A percentile compares a stretch with the other conserved stretches of the same genome.
Conservation (phyloP, 768 basidiomycete genomes). For the Leccinum broughii region DNA sequence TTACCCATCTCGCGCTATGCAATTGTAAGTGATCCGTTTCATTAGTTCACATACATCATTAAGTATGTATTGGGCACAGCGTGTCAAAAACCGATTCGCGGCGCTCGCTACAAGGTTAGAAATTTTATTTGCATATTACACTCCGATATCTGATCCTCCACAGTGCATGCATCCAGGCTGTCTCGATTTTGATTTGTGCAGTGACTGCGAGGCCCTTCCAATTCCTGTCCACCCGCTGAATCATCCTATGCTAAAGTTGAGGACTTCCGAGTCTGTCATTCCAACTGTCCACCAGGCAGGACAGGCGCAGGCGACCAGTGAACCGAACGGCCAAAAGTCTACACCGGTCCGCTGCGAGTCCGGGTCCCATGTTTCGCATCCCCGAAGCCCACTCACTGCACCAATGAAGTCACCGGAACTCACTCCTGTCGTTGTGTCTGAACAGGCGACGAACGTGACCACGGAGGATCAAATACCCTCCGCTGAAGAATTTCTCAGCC, state of each 20-base stretch:
- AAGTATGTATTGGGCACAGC: conserved; percentile 16
- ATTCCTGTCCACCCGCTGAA: conserved; percentile 69
- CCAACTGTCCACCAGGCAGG: conserved; percentile 34
- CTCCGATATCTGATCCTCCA: conserved; percentile 4
- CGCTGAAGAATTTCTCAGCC: conserved; percentile 28
- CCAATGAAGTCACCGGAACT: not conserved
- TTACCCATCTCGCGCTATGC: conserved; percentile 59
- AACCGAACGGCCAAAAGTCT: not conserved
- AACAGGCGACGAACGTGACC: not conserved
- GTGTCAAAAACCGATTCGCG: conserved; percentile 55
- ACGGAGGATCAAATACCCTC: conserved; percentile 3
- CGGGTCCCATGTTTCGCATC: not conserved
- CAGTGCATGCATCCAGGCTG: conserved; percentile 82
- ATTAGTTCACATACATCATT: not conserved
- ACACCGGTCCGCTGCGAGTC: not conserved
- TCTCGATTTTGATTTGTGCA: conserved; percentile 80
- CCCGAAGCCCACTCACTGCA: not conserved
- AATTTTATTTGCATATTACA: not conserved
- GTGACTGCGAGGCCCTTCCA: conserved; percentile 75
- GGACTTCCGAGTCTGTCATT: conserved; percentile 46
- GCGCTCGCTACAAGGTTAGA: conserved; percentile 71
- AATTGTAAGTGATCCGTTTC: conserved; percentile 38
- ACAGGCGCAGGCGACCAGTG: conserved; percentile 6
- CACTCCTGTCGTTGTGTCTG: not conserved
- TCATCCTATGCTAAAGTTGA: conserved; percentile 80